phyloP scores from a whole-genome alignment of 1,284 basidiomycete genomes.

The Ceratorhiza oryzae-sativae region DNA sequence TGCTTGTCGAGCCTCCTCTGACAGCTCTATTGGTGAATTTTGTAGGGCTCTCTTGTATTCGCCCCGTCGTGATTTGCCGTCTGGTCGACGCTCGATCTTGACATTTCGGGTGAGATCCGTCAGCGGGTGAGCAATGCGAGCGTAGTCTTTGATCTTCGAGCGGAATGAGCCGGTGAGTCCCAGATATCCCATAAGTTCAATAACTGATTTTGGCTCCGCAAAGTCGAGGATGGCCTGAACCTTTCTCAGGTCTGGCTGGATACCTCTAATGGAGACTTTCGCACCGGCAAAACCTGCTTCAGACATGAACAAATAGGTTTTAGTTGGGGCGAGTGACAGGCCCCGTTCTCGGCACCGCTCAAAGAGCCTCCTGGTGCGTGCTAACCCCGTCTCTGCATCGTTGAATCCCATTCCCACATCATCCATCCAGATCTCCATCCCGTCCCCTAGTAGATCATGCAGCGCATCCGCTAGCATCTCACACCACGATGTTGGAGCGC shows the following conservation, averaged over 20 bases:
- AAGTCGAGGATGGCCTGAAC: constrained; percentile 52
- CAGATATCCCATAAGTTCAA: constrained; percentile 48
- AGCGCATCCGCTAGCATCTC: constrained; percentile 52
- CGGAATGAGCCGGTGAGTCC: constrained; percentile 49
- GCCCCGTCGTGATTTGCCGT: not conserved
- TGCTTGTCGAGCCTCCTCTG: constrained; percentile 46
- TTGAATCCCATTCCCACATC: constrained; percentile 49
- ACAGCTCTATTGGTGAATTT: not conserved
- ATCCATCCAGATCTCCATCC: constrained; percentile 55
- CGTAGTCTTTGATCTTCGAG: constrained; percentile 49
- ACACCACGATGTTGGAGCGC: constrained; percentile 53
- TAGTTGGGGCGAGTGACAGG: constrained; percentile 50
- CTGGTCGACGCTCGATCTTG: constrained; percentile 1
- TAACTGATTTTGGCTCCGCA: constrained; percentile 47
- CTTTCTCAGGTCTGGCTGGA: constrained; percentile 50
- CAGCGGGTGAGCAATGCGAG: constrained; percentile 48
- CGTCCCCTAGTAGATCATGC: constrained; percentile 55
- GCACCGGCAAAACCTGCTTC: constrained; percentile 51
- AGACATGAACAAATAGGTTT: constrained; percentile 50
- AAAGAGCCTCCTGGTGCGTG: constrained; percentile 44
- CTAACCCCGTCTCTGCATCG: constrained; percentile 46
- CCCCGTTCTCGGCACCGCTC: constrained; percentile 40
- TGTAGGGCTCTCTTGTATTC: constrained; percentile 40
- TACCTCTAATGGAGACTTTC: constrained; percentile 47
- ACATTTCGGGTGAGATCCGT: constrained; percentile 46